phyloP scores from a whole-genome alignment of 192 early-diverging fungal genomes.

The Bifiguratus adelaidae region DNA sequence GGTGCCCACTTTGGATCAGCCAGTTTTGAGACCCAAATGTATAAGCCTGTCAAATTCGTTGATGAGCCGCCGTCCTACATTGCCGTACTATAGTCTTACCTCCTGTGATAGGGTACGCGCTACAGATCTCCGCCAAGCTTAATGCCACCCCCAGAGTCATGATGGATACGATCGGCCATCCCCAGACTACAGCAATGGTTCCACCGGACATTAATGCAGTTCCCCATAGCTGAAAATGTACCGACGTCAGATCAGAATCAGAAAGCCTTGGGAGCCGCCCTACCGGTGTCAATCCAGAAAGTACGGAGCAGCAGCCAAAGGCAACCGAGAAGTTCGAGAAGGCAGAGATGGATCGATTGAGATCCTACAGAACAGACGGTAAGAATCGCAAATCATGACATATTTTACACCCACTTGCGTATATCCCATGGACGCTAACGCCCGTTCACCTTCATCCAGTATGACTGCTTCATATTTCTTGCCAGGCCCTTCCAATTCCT shows the following conservation, averaged over 20 bases:
- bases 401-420: too few species aligned
- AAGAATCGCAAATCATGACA: too few species aligned
- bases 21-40: constrained; percentile 40
- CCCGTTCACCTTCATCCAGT: too few species aligned
- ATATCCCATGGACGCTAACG: too few species aligned
- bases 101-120: constrained; percentile 35
- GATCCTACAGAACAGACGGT: constrained; percentile 20
- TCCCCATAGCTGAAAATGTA: constrained; percentile 28
- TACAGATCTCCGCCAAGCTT: constrained; percentile 41
- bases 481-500: too few species aligned
- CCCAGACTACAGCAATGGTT: constrained; percentile 34
- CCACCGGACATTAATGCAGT: constrained; percentile 35
- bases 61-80: background rate
- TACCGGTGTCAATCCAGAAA: constrained; percentile 42
- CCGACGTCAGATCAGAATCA: too few species aligned
- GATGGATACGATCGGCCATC: constrained; percentile 36
- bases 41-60: constrained; percentile 8
- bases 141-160: constrained; percentile 35
- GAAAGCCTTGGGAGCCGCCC: background rate
- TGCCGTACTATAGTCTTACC: constrained; percentile 5
- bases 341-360: constrained; percentile 35
- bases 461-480: too few species aligned
- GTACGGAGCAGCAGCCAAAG: constrained; percentile 38
- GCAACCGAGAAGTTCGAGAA: constrained; percentile 39
- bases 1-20: constrained; percentile 33